These are phyloP conservation scores for Phytophthora vignae DNA, from an alignment of 352 stramenopile genomes.

Conservation along the genomic window DNA sequence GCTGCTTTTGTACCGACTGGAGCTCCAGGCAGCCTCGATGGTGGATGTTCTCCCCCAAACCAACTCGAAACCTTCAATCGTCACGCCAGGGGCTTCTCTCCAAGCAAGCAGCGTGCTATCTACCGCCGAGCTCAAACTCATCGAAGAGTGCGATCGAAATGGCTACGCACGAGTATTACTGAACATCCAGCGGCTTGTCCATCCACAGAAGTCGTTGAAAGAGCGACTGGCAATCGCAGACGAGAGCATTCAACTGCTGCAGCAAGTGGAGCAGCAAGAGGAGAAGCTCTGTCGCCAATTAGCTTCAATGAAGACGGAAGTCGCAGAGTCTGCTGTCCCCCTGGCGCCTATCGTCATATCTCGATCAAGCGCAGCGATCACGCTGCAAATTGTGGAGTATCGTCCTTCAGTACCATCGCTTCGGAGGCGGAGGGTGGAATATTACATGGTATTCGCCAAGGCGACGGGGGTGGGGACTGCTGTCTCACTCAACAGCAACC, in stretches of 20 bases:
- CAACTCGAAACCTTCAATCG: conserved; percentile 5
- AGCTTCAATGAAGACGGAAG: background rate
- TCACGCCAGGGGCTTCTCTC: background rate
- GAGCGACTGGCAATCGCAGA: conserved; percentile 31
- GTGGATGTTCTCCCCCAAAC: conserved; percentile 37
- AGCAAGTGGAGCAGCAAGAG: conserved; percentile 51
- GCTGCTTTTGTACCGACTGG: conserved; percentile 60
- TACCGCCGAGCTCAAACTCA: conserved; percentile 40
- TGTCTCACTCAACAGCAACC: conserved; percentile 81
- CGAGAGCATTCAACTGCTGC: conserved; percentile 56
- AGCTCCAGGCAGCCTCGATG: conserved; percentile 56
- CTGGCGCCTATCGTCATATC: conserved; percentile 57
- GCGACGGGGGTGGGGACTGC: conserved; percentile 69
- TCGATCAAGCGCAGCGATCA: conserved; percentile 63
- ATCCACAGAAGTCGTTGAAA: conserved; percentile 22
- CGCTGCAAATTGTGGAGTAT: conserved; percentile 55
- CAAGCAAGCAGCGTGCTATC: conserved; percentile 10
- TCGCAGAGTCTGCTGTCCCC: conserved; percentile 29
- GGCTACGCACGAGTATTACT: conserved; percentile 54
- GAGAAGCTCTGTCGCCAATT: conserved; percentile 44
- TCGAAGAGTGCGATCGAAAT: conserved; percentile 63
- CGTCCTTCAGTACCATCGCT: conserved; percentile 32
- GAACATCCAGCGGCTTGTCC: conserved; percentile 51
- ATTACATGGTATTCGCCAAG: conserved; percentile 88
- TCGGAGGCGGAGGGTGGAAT: conserved; percentile 48